These are phyloP conservation scores for Hysterium pulicare DNA, from an alignment of 2,329 filamentous ascomycete genomes.

Conservation along the genomic window DNA sequence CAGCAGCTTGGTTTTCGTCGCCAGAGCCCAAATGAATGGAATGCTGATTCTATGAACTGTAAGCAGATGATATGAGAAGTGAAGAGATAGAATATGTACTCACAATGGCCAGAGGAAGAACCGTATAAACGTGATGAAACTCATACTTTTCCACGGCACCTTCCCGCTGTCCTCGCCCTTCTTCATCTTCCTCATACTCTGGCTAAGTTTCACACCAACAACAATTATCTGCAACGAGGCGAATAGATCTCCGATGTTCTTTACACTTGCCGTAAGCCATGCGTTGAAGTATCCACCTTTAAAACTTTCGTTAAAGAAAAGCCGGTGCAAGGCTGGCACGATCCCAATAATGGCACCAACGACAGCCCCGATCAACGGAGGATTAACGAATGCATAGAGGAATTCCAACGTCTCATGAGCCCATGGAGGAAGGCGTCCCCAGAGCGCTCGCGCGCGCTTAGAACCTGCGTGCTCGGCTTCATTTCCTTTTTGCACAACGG, in stretches of 20 bases:
- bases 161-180: conserved; percentile 39
- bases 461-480: conserved; percentile 32
- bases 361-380: conserved; percentile 59
- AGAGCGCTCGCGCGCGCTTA: conserved; percentile 30
- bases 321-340: conserved; percentile 55
- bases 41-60: conserved; percentile 46
- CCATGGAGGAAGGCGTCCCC: conserved; percentile 35
- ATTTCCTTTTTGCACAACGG: conserved; percentile 25
- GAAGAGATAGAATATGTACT: background rate
- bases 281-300: conserved; percentile 64
- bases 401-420: conserved; percentile 41
- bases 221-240: conserved; percentile 63
- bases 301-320: conserved; percentile 58
- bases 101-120: conserved; percentile 59
- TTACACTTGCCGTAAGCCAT: conserved; percentile 61
- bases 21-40: conserved; percentile 53
- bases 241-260: conserved; percentile 62
- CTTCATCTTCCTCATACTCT: conserved; percentile 49
- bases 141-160: conserved; percentile 50
- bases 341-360: conserved; percentile 60
- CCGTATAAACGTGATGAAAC: conserved; percentile 53
- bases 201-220: conserved; percentile 63
- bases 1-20: conserved; percentile 51
- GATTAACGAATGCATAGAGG: conserved; percentile 56
- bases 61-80: conserved; percentile 11